Evolutionary conservation across 495 filamentous ascomycete genomes (phyloP).

Genomic region (Pseudomonodictys pantanalensis): DNA sequence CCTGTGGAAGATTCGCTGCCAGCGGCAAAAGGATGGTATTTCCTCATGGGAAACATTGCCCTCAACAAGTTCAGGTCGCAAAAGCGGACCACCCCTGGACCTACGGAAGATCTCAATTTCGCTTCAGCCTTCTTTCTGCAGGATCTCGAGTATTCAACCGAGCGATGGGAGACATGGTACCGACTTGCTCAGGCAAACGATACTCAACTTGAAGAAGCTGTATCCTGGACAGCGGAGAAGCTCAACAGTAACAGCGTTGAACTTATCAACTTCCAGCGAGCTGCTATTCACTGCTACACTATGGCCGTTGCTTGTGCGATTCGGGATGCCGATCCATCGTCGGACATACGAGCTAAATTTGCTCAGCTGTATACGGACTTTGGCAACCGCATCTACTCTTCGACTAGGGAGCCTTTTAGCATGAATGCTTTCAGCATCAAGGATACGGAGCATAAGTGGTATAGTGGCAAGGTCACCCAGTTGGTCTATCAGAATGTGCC

Average conservation of each 20-base stretch:
- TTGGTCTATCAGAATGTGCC: slow-evolving; percentile 73
- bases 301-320: slow-evolving; percentile 79
- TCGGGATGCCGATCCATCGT: slow-evolving; percentile 57
- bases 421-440: slow-evolving; percentile 60
- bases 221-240: slow-evolving; percentile 94
- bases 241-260: slow-evolving; percentile 81
- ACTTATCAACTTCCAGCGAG: slow-evolving; percentile 71
- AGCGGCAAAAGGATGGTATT: slow-evolving; percentile 87
- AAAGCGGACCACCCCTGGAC: slow-evolving; percentile 71
- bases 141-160: slow-evolving; percentile 78
- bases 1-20: slow-evolving; percentile 54
- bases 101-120: slow-evolving; percentile 82
- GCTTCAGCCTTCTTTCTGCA: slow-evolving; percentile 77
- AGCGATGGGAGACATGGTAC: slow-evolving; percentile 96
- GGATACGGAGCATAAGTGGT: slow-evolving; percentile 66
- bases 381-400: slow-evolving; percentile 83
- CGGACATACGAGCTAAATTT: slow-evolving; percentile 63
- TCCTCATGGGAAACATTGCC: slow-evolving; percentile 81
- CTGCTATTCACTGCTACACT: slow-evolving; percentile 87
- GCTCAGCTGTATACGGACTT: slow-evolving; percentile 88
- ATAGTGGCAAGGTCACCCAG: slow-evolving; percentile 56
- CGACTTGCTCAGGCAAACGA: slow-evolving; percentile 90
- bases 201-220: slow-evolving; percentile 82
- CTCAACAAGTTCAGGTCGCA: slow-evolving; percentile 84
- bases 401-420: slow-evolving; percentile 85